Conservation (phyloP, 2,329 filamentous ascomycete genomes). For the Talaromyces sp. region DNA sequence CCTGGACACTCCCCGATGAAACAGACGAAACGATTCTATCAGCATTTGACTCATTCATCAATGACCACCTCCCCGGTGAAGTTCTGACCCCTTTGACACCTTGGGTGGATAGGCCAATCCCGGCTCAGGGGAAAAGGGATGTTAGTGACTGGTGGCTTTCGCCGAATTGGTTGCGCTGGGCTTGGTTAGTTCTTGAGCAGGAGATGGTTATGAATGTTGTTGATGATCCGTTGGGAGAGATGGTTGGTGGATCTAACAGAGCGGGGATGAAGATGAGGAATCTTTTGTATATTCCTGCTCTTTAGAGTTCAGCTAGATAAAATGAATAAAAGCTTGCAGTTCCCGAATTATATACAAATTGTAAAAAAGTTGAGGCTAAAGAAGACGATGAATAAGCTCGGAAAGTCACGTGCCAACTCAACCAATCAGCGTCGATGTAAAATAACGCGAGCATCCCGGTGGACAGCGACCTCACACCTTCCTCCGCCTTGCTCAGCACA, state of each 20-base stretch:
- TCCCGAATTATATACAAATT: background rate
- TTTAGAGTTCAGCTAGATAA: slow-evolving; percentile 13
- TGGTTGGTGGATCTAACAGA: slow-evolving; percentile 20
- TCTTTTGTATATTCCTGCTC: slow-evolving; percentile 40
- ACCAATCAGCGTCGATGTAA: slow-evolving; percentile 41
- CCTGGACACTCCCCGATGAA: slow-evolving; percentile 33
- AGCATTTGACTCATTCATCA: slow-evolving; percentile 28
- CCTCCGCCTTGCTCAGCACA: slow-evolving; percentile 10
- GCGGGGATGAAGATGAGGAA: slow-evolving; percentile 28
- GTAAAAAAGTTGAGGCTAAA: background rate
- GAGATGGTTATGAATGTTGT: slow-evolving; percentile 40
- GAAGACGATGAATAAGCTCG: background rate
- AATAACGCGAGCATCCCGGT: slow-evolving; percentile 27
- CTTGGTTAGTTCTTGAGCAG: slow-evolving; percentile 43
- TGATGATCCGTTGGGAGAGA: slow-evolving; percentile 35
- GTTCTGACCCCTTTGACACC: background rate
- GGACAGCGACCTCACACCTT: slow-evolving; percentile 11
- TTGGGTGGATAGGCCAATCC: background rate
- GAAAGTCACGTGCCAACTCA: slow-evolving; percentile 29
- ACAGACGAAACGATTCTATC: slow-evolving; percentile 28
- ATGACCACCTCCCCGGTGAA: slow-evolving; percentile 22
- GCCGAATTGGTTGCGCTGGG: slow-evolving; percentile 43
- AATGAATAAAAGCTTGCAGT: background rate
- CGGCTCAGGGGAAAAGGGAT: slow-evolving; percentile 13
- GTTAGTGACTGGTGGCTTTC: slow-evolving; percentile 38